These are phyloP conservation scores for Omphalotus guepiniiformis DNA, from an alignment of 768 basidiomycete genomes.

Conservation along the genomic window DNA sequence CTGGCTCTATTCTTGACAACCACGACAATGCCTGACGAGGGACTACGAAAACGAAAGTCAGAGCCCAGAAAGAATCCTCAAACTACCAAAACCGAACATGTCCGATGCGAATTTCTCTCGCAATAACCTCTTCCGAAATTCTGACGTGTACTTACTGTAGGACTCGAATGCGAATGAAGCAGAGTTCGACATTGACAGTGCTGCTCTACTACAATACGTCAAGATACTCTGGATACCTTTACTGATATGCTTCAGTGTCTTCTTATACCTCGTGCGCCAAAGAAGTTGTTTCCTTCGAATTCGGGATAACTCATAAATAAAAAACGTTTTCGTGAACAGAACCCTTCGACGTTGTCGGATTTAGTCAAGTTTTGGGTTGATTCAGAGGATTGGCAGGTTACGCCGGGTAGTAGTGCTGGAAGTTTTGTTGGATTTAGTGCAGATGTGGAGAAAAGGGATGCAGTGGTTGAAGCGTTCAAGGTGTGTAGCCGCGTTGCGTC, in stretches of 20 bases:
- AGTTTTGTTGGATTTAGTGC: slow-evolving; percentile 29
- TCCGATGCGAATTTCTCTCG: neutral
- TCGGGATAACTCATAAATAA: too few species aligned
- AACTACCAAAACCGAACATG: neutral
- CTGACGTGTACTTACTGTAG: neutral
- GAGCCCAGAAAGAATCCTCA: neutral
- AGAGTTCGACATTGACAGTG: slow-evolving; percentile 11
- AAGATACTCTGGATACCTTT: slow-evolving; percentile 13
- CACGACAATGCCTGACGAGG: slow-evolving; percentile 6
- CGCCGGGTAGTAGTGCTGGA: slow-evolving; percentile 13
- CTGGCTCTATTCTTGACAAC: too few species aligned
- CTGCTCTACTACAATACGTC: slow-evolving; percentile 9
- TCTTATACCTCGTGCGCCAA: slow-evolving; percentile 9
- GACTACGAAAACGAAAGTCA: slow-evolving; percentile 6
- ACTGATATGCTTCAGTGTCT: slow-evolving; percentile 4
- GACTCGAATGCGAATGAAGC: neutral
- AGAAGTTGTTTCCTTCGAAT: neutral
- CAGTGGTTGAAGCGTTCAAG: slow-evolving; percentile 75
- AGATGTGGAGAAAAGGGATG: slow-evolving; percentile 62
- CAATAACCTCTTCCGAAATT: neutral
- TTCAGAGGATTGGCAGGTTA: slow-evolving; percentile 32
- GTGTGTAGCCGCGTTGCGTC: slow-evolving; percentile 33
- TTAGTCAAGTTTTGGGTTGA: slow-evolving; percentile 32
- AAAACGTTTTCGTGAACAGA: too few species aligned
- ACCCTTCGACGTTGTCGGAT: slow-evolving; percentile 11